phyloP scores from a whole-genome alignment of 495 filamentous ascomycete species.

The Penicillium malachiteum region DNA sequence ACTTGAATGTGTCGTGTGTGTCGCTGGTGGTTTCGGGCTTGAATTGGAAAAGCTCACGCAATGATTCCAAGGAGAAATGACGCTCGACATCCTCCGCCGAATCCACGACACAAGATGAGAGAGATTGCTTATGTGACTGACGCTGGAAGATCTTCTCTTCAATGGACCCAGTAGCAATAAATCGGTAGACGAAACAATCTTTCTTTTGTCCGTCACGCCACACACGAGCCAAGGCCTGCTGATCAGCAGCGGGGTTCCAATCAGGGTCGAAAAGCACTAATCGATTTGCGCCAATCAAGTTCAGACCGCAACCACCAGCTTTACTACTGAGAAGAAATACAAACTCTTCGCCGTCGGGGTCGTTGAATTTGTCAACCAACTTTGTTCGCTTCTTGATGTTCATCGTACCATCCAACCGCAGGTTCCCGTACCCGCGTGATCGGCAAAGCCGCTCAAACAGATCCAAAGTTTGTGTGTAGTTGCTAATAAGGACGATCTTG shows the following conservation, averaged over 20 bases:
- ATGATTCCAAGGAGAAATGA: conserved; percentile 85
- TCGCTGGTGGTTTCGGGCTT: conserved; percentile 80
- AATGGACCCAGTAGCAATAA: conserved; percentile 96
- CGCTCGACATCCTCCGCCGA: conserved; percentile 94
- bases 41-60: conserved; percentile 93
- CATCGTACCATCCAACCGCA: conserved; percentile 96
- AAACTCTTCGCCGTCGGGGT: conserved; percentile 87
- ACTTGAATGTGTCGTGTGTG: conserved; percentile 99
- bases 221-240: conserved; percentile 94
- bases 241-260: conserved; percentile 98
- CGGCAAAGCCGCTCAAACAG: conserved; percentile 92
- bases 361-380: conserved; percentile 97
- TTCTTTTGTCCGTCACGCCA: conserved; percentile 99
- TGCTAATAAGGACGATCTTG: conserved; percentile 98
- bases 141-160: conserved; percentile 99
- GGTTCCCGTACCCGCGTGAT: conserved; percentile 73
- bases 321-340: conserved; percentile 95
- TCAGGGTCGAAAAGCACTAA: conserved; percentile 97
- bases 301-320: conserved; percentile 94
- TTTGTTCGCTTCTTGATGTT: conserved; percentile 95
- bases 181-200: conserved; percentile 98
- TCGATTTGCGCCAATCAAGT: conserved; percentile 95
- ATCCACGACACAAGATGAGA: conserved; percentile 97
- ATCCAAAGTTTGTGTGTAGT: conserved; percentile 96
- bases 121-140: conserved; percentile 95